phyloP scores from a whole-genome alignment of 2,329 filamentous ascomycete species.

The Lachnellula subtilissima region DNA sequence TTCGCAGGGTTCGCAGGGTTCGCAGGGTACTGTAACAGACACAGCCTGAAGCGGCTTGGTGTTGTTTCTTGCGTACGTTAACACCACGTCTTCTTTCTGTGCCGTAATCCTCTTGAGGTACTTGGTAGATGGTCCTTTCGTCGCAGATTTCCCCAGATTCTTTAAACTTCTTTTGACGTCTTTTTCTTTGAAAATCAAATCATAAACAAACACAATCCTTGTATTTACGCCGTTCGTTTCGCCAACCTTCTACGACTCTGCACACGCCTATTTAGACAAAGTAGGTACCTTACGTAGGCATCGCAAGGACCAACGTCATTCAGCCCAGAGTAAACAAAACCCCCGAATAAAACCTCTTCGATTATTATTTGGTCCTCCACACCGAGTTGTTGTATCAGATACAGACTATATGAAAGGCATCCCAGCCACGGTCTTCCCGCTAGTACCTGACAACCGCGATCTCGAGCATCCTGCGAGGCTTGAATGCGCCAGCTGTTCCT shows the following conservation, averaged over 20 bases:
- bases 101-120: not conserved
- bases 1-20: too few relatives aligned
- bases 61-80: too few relatives aligned
- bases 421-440: not conserved
- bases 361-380: not conserved
- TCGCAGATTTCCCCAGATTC: too few relatives aligned
- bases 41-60: not conserved
- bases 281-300: not conserved
- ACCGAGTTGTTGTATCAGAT: not conserved
- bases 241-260: not conserved
- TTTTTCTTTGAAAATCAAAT: too few relatives aligned
- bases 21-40: too few relatives aligned
- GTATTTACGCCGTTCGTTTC: not conserved
- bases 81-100: not conserved
- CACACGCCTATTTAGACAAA: not conserved
- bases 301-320: not conserved
- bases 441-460: not conserved
- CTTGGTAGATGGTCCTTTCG: too few relatives aligned
- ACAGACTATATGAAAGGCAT: not conserved
- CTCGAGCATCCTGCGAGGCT: not conserved
- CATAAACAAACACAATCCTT: too few relatives aligned
- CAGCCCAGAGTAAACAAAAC: not conserved
- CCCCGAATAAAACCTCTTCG: not conserved
- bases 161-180: too few relatives aligned
- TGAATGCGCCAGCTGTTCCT: conserved; percentile 11